Evolutionary conservation across 2,329 filamentous ascomycete genomes (phyloP).

Genomic region (Biscogniauxia mediterranea): DNA sequence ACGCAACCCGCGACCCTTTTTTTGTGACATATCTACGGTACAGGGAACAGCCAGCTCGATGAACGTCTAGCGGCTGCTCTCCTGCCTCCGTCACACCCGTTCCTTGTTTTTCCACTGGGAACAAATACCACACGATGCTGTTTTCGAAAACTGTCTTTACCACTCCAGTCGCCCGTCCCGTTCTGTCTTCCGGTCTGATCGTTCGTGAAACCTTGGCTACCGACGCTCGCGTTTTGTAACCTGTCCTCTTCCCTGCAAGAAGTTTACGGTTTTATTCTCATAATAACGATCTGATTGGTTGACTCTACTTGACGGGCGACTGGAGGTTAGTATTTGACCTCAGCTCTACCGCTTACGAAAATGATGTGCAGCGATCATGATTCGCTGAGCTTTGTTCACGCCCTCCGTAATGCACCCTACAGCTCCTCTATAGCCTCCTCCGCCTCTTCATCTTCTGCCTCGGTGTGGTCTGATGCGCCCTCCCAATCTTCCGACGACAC

Average conservation of each 20-base stretch:
- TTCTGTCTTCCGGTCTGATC: constrained; percentile 59
- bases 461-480: constrained; percentile 73
- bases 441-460: constrained; percentile 72
- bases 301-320: constrained; percentile 55
- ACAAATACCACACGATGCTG: constrained; percentile 52
- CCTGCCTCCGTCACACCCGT: constrained; percentile 33
- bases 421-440: constrained; percentile 70
- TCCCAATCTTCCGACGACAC: constrained; percentile 70
- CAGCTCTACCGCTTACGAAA: constrained; percentile 40
- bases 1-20: constrained; percentile 9
- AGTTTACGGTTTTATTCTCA: constrained; percentile 34
- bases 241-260: constrained; percentile 42
- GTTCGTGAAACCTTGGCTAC: constrained; percentile 51
- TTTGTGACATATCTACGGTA: constrained; percentile 17
- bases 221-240: constrained; percentile 43
- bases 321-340: constrained; percentile 42
- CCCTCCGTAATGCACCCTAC: constrained; percentile 58
- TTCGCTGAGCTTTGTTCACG: constrained; percentile 51
- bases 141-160: constrained; percentile 48
- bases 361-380: constrained; percentile 56
- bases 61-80: constrained; percentile 32
- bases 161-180: constrained; percentile 63
- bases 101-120: constrained; percentile 30
- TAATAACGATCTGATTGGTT: constrained; percentile 46
- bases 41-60: constrained; percentile 31